Evolutionary conservation across 2,329 filamentous ascomycete species (phyloP), one percentile per base, ranked within the genome.

Genomic region (Dactylellina sp.): DNA sequence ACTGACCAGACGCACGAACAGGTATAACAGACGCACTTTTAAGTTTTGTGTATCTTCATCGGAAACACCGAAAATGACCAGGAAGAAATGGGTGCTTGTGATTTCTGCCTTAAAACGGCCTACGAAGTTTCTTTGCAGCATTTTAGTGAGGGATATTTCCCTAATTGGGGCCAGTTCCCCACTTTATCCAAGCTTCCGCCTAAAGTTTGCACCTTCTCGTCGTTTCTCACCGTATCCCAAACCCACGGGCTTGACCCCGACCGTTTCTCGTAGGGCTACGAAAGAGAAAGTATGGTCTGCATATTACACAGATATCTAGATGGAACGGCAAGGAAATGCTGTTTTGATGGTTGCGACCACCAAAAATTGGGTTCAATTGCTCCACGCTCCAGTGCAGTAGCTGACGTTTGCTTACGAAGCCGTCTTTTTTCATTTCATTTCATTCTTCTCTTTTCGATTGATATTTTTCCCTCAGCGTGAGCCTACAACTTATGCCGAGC

Each of bases 241-340:
- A 42, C 25, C 70, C 70, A 74, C 70, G 70, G 61, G 35, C 44
- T 55, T 47, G 55, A 28, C 47, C 70, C 52, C 35, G 37, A 61
- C 49, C 28, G 56, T 40, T 72, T 72, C 70, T 52, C 56, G 47
- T 74, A 74, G 61, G 70, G 70, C 70, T 66, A 53, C 22, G 44
- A 47, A 46, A 22, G 47, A 47, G 49, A 40, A 7, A n/a, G n/a
- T n/a, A n/a, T n/a, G n/a, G n/a, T n/a, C n/a, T n/a, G n/a, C n/a
- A n/a, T n/a, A n/a, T n/a, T n/a, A n/a, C n/a, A n/a, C n/a, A n/a
- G n/a, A n/a, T n/a, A n/a, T n/a, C n/a, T n/a, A n/a, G n/a, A n/a
- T n/a, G n/a, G n/a, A n/a, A n/a, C n/a, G n/a, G n/a, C 16, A 7
- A 47, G 25, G 44, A 16, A 53, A 53, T 11, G 7, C 20, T 37